Conservation (phyloP, 805 yeast species). For the Wickerhamia fluorescens region DNA sequence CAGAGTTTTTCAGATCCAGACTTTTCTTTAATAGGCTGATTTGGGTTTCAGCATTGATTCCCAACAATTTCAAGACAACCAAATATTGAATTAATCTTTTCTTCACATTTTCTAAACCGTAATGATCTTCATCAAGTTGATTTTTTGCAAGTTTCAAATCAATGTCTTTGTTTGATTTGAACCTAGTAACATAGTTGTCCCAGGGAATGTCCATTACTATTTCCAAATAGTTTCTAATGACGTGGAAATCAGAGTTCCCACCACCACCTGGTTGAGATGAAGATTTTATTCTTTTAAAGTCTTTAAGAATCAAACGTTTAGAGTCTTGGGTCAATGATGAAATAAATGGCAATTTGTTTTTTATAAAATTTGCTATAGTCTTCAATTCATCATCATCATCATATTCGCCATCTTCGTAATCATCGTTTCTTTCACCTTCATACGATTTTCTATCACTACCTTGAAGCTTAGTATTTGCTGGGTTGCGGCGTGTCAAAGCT, state of each 20-base stretch:
- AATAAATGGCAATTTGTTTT: constrained; percentile 28
- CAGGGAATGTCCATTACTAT: constrained; percentile 62
- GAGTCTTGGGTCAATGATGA: constrained; percentile 29
- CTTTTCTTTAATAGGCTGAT: constrained; percentile 9
- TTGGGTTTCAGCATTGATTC: constrained; percentile 15
- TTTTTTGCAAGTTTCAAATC: constrained; percentile 39
- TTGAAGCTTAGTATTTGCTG: constrained; percentile 8
- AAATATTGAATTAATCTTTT: constrained; percentile 70
- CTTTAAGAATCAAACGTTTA: constrained; percentile 37
- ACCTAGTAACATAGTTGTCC: constrained; percentile 31
- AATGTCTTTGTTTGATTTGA: constrained; percentile 35
- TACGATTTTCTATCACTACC: constrained; percentile 1
- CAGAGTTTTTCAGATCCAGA: constrained; percentile 4
- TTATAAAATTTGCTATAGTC: constrained; percentile 30
- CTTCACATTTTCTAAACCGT: constrained; percentile 50
- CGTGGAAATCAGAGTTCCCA: constrained; percentile 54
- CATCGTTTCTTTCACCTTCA: constrained; percentile 5
- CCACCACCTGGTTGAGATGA: constrained; percentile 36
- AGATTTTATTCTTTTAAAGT: constrained; percentile 47
- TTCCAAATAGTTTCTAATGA: constrained; percentile 56
- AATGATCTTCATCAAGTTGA: constrained; percentile 36
- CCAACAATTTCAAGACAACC: constrained; percentile 62
- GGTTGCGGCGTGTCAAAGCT: constrained; percentile 18
- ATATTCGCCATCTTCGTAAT: constrained; percentile 18
- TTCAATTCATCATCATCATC: constrained; percentile 40